A percentile compares a stretch with the other conserved stretches of the same genome.
Evolutionary conservation across 1,284 basidiomycete genomes (phyloP).

Genomic region (Rhodotorula mucilaginosa): DNA sequence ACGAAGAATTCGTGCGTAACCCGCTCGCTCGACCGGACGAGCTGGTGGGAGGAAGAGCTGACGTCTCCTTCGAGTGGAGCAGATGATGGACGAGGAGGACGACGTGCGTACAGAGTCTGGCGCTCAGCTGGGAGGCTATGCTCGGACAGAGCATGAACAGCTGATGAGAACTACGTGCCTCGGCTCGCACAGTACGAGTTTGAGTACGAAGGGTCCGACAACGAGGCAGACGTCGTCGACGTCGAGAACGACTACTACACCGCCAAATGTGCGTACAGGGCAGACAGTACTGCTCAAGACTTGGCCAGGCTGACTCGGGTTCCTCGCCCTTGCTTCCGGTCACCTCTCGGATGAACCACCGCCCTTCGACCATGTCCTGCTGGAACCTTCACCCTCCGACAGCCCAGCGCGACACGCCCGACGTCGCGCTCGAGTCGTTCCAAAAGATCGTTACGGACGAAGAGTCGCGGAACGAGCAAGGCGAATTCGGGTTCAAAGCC

Average conservation of each 20-base stretch:
- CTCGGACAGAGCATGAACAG: too few relatives aligned
- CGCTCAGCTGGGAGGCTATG: too few relatives aligned
- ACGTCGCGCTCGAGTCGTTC: slow-evolving; percentile 34
- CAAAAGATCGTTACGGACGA: slow-evolving; percentile 39
- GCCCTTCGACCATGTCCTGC: neutral
- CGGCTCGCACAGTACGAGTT: slow-evolving; percentile 75
- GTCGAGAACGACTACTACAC: slow-evolving; percentile 99
- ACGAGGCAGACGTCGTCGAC: slow-evolving; percentile 80
- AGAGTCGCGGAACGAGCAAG: slow-evolving; percentile 17
- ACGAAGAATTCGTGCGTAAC: slow-evolving; percentile 33
- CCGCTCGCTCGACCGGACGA: too few relatives aligned
- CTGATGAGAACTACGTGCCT: neutral
- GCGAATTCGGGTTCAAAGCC: slow-evolving; percentile 91
- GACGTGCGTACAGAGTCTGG: slow-evolving; percentile 12
- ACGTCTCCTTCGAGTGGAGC: neutral
- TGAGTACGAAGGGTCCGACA: slow-evolving; percentile 84
- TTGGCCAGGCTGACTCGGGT: neutral
- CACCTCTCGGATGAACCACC: neutral
- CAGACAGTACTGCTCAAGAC: neutral
- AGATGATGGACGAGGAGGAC: slow-evolving; percentile 42
- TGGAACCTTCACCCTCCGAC: neutral
- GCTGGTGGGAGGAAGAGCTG: neutral
- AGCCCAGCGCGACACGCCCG: slow-evolving; percentile 30
- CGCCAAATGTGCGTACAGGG: slow-evolving; percentile 71
- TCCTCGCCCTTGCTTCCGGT: too few relatives aligned